Evolutionary conservation across 176 grass and related monocot genomes (phyloP).

Genomic region (Triticum turgidum): DNA sequence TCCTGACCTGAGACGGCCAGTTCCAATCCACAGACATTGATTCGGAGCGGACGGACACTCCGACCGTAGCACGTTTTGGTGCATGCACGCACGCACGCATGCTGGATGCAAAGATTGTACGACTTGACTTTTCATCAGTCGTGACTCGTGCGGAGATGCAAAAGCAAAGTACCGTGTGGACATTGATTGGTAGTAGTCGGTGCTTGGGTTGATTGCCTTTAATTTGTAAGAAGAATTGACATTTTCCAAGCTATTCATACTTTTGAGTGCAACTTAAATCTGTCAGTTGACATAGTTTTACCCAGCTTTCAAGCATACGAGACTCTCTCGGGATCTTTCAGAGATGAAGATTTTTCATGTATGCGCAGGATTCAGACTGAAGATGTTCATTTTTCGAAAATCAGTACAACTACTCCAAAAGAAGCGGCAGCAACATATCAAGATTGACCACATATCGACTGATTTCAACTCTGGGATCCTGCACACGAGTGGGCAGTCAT

Average conservation of each 20-base stretch:
- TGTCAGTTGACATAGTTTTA: not conserved
- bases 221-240: not conserved
- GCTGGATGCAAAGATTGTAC: not conserved
- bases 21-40: no score
- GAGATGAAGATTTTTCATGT: no score
- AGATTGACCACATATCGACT: not conserved
- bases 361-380: not conserved
- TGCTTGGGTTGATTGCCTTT: not conserved
- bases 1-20: slow-evolving; percentile 27
- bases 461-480: slow-evolving; percentile 12
- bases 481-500: not conserved
- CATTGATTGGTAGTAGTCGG: not conserved
- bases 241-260: not conserved
- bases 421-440: not conserved
- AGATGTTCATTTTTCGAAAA: not conserved
- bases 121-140: not conserved
- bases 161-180: not conserved
- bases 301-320: no score
- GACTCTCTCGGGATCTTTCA: no score
- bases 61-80: not conserved
- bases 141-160: not conserved
- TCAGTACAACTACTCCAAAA: not conserved
- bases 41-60: not conserved
- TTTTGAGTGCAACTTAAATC: not conserved
- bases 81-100: not conserved